Evolutionary conservation across 768 basidiomycete species (phyloP).

Genomic region (Psilocybe subaeruginosa): DNA sequence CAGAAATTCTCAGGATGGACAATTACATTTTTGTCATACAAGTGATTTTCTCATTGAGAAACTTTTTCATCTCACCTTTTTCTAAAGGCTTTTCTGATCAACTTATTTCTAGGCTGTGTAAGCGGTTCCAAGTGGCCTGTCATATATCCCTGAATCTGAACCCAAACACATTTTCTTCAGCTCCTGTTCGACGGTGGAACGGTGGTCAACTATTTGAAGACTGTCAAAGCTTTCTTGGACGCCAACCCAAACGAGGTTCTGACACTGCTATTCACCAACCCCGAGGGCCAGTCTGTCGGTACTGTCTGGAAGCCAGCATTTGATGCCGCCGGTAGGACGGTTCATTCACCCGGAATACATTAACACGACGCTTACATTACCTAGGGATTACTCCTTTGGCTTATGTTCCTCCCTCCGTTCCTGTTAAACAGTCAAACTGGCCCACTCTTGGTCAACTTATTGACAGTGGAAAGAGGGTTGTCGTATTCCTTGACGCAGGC

Average conservation of each 20-base stretch:
- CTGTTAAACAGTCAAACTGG: conserved; percentile 53
- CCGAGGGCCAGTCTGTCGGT: conserved; percentile 52
- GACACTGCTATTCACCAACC: conserved; percentile 70
- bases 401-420: conserved; percentile 53
- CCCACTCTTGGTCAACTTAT: conserved; percentile 68
- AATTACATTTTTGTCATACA: conserved; percentile 70
- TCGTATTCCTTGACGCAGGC: conserved; percentile 62
- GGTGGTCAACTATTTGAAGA: conserved; percentile 49
- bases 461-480: conserved; percentile 57
- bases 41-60: conserved; percentile 33
- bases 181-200: conserved; percentile 57
- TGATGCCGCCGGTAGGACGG: conserved; percentile 43
- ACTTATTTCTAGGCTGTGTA: conserved; percentile 35
- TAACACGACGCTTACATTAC: background rate
- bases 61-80: no score
- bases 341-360: background rate
- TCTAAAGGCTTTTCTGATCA: no score
- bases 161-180: conserved; percentile 17
- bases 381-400: conserved; percentile 45
- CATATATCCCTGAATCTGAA: background rate
- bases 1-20: conserved; percentile 36
- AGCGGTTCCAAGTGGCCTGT: conserved; percentile 1
- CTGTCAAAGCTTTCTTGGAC: conserved; percentile 57
- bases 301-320: conserved; percentile 58
- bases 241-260: conserved; percentile 69